Percentiles rank a stretch among this genome's conserved stretches.
phyloP scores from a whole-genome alignment of 768 basidiomycete genomes.

The Sarcomyxa edulis region DNA sequence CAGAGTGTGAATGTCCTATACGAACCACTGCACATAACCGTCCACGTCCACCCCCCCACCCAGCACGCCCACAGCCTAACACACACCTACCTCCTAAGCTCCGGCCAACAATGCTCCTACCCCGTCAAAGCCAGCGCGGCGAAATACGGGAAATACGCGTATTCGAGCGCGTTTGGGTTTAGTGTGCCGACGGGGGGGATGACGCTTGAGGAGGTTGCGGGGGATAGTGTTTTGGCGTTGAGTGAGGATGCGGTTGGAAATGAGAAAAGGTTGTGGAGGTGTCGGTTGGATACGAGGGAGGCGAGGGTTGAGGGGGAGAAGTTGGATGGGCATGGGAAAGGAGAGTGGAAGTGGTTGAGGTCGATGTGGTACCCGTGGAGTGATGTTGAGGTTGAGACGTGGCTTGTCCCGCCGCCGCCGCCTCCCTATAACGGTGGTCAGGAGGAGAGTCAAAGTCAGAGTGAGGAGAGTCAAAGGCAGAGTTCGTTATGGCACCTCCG shows the following conservation, averaged over 20 bases:
- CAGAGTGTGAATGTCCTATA: conserved; percentile 45
- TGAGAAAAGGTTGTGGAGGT: conserved; percentile 74
- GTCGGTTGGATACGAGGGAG: conserved; percentile 56
- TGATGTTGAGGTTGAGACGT: conserved; percentile 70
- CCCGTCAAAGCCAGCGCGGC: conserved; percentile 73
- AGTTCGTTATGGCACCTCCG: conserved; percentile 67
- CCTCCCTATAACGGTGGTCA: too few species aligned
- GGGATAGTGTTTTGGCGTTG: conserved; percentile 66
- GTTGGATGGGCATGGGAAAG: too few species aligned
- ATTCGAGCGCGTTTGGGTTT: conserved; percentile 76
- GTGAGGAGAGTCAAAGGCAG: conserved; percentile 31
- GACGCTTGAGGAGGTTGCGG: conserved; percentile 66
- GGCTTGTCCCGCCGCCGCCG: conserved; percentile 55
- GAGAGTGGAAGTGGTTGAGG: too few species aligned
- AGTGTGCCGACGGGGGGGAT: conserved; percentile 64
- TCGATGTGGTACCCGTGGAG: conserved; percentile 75
- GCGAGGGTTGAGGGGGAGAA: conserved; percentile 44
- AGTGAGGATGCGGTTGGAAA: conserved; percentile 67
- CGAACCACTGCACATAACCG: conserved; percentile 65
- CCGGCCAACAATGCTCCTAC: conserved; percentile 77
- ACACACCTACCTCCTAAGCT: conserved; percentile 69
- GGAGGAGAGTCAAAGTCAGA: too few species aligned
- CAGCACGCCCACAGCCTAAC: too few species aligned
- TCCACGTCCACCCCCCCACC: too few species aligned
- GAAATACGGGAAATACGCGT: conserved; percentile 76